A percentile compares a stretch with the other conserved stretches of the same genome.
phyloP scores from a whole-genome alignment of 2,329 filamentous ascomycete genomes.

The Apiospora kogelbergensis region DNA sequence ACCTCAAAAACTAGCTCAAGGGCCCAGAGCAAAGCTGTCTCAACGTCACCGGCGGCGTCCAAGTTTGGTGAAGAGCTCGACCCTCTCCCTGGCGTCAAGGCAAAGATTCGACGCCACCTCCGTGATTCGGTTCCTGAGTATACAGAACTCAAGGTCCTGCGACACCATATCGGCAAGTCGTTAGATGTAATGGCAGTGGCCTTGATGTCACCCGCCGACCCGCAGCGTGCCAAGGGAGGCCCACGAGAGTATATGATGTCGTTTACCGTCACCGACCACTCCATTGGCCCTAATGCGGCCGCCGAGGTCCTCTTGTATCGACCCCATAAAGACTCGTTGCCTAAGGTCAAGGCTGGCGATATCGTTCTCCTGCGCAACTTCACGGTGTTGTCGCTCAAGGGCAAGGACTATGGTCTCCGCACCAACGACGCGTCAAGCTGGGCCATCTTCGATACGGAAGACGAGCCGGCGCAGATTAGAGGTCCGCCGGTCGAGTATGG shows the following conservation, averaged over 20 bases:
- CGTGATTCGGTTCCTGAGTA: conserved; percentile 53
- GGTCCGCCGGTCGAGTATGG: conserved; percentile 60
- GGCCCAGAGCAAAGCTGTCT: conserved; percentile 11
- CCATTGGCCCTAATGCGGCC: conserved; percentile 48
- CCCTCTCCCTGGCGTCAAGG: conserved; percentile 39
- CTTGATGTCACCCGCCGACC: conserved; percentile 48
- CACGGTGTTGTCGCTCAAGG: conserved; percentile 51
- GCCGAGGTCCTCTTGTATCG: conserved; percentile 59
- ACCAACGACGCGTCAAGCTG: conserved; percentile 59
- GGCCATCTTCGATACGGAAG: conserved; percentile 56
- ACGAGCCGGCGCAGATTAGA: conserved; percentile 51
- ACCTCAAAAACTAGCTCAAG: conserved; percentile 18
- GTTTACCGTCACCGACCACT: conserved; percentile 58
- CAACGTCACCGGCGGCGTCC: conserved; percentile 13
- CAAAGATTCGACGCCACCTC: conserved; percentile 46
- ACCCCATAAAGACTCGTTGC: conserved; percentile 57
- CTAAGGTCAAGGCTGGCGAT: conserved; percentile 55
- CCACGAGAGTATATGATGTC: conserved; percentile 60
- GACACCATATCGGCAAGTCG: conserved; percentile 47
- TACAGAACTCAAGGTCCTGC: conserved; percentile 51
- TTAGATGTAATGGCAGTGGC: conserved; percentile 57
- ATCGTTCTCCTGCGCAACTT: conserved; percentile 59
- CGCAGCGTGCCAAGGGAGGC: conserved; percentile 55
- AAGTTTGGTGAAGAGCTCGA: conserved; percentile 27
- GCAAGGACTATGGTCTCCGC: conserved; percentile 55